Conservation (phyloP, 352 stramenopile genomes). For the Phytophthora europaea region DNA sequence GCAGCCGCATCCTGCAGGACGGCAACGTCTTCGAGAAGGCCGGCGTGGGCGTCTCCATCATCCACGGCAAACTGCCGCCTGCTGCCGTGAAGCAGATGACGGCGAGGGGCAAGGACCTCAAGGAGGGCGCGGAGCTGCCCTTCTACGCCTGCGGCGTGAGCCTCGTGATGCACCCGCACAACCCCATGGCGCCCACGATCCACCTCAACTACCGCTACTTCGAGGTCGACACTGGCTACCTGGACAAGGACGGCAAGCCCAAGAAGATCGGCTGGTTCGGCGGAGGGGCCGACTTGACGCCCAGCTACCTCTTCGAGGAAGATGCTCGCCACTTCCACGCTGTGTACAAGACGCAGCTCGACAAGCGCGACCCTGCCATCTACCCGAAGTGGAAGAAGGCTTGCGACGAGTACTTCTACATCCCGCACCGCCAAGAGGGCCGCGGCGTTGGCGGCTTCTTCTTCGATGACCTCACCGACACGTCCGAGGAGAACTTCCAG, state of each 20-base stretch:
- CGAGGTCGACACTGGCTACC: conserved; percentile 90
- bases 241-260: conserved; percentile 83
- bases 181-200: conserved; percentile 96
- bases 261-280: conserved; percentile 95
- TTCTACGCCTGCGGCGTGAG: conserved; percentile 98
- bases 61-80: conserved; percentile 96
- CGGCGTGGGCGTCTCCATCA: conserved; percentile 97
- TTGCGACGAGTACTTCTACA: conserved; percentile 99
- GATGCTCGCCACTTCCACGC: conserved; percentile 98
- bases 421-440: conserved; percentile 96
- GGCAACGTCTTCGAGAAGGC: conserved; percentile 99
- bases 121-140: conserved; percentile 84
- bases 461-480: conserved; percentile 98
- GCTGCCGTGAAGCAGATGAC: conserved; percentile 87
- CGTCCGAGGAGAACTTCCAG: conserved; percentile 89
- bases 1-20: conserved; percentile 94
- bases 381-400: conserved; percentile 98
- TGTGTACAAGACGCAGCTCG: conserved; percentile 94
- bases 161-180: conserved; percentile 98
- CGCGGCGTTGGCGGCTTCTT: conserved; percentile 98
- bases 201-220: conserved; percentile 99
- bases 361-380: conserved; percentile 94
- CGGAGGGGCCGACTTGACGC: conserved; percentile 98
- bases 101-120: conserved; percentile 75
- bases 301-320: conserved; percentile 96